These are phyloP conservation scores for Aspergillus sp. DNA, from an alignment of 2,329 filamentous ascomycete species.

Conservation along the genomic window DNA sequence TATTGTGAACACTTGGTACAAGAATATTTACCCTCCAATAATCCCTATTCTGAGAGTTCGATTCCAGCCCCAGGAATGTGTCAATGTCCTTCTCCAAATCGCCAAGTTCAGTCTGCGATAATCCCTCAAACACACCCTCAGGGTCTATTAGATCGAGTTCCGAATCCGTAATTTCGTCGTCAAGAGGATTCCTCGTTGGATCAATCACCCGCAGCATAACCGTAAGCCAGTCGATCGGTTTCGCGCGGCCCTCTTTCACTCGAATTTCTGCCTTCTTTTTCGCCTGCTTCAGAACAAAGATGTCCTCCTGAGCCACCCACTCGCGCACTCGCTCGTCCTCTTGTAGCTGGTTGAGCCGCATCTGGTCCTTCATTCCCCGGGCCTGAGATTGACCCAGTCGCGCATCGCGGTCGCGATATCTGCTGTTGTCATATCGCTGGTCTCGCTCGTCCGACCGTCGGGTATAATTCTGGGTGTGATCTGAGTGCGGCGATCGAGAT, in stretches of 20 bases:
- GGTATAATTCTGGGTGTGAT: slow-evolving; percentile 37
- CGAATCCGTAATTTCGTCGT: slow-evolving; percentile 76
- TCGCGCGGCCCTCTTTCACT: slow-evolving; percentile 85
- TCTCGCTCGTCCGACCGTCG: slow-evolving; percentile 35
- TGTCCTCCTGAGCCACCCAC: slow-evolving; percentile 93
- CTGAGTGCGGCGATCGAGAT: slow-evolving; percentile 44
- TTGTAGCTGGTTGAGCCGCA: slow-evolving; percentile 56
- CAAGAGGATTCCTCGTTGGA: slow-evolving; percentile 71
- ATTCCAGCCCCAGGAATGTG: slow-evolving; percentile 76
- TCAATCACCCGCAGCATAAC: slow-evolving; percentile 90
- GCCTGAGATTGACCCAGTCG: slow-evolving; percentile 23
- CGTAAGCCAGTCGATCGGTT: slow-evolving; percentile 89
- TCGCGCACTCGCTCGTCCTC: slow-evolving; percentile 75
- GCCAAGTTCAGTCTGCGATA: slow-evolving; percentile 65
- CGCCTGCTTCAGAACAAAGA: slow-evolving; percentile 91
- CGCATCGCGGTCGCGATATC: slow-evolving; percentile 23
- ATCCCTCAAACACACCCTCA: slow-evolving; percentile 72
- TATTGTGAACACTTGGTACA: background rate
- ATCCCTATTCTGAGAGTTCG: slow-evolving; percentile 71
- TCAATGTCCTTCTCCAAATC: slow-evolving; percentile 83
- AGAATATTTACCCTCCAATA: slow-evolving; percentile 72
- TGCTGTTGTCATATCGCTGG: slow-evolving; percentile 24
- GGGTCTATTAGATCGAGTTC: slow-evolving; percentile 81
- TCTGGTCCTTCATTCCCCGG: slow-evolving; percentile 44
- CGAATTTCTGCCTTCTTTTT: slow-evolving; percentile 98